A percentile compares a stretch with the other conserved stretches of the same genome.
Evolutionary conservation across 441 rosid genomes (phyloP).

Genomic region (Adansonia gregorii): DNA sequence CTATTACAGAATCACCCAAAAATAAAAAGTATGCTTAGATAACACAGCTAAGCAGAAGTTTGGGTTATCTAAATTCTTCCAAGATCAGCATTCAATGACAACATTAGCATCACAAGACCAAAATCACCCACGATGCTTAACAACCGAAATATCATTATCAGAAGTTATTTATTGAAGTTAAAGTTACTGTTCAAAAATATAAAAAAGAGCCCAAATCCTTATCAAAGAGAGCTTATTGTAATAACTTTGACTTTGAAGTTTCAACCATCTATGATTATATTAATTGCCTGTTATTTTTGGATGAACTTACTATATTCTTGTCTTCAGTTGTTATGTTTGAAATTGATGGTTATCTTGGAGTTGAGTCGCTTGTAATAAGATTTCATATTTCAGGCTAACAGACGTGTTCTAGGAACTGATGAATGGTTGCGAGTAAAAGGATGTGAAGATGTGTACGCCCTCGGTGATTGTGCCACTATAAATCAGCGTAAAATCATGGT

Average conservation of each 20-base stretch:
- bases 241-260: not conserved
- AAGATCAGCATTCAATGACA: not conserved
- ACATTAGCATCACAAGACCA: not conserved
- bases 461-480: slow-evolving; percentile 95
- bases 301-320: not conserved
- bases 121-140: not conserved
- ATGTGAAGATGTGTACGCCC: slow-evolving; percentile 74
- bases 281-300: not conserved
- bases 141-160: not conserved
- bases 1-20: not conserved
- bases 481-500: slow-evolving; percentile 93
- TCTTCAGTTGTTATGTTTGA: not conserved
- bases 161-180: slow-evolving; percentile 4
- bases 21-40: not conserved
- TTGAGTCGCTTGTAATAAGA: not conserved
- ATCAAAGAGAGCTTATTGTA: not conserved
- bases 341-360: not conserved
- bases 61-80: not conserved
- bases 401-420: slow-evolving; percentile 75
- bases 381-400: slow-evolving; percentile 50
- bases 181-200: not conserved
- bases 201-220: not conserved
- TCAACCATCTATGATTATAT: slow-evolving; percentile 6
- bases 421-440: slow-evolving; percentile 90
- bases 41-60: not conserved